Evolutionary conservation across 257 asterid genomes (phyloP).

Genomic region (Capsicum baccatum): DNA sequence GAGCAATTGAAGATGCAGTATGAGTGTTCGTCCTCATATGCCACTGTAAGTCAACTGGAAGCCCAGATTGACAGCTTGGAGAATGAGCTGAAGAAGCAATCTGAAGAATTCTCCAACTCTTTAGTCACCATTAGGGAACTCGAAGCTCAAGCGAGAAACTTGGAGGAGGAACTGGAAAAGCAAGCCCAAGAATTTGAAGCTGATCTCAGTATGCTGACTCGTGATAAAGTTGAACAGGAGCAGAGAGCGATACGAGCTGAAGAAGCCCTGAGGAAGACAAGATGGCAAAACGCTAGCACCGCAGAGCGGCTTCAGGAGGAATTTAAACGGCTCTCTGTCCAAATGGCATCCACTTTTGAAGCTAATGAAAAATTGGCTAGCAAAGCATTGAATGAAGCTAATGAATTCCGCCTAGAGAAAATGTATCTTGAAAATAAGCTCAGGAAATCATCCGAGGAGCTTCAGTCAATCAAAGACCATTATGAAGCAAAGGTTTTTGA

Average conservation of each 20-base stretch:
- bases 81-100: slow-evolving; percentile 55
- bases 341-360: slow-evolving; percentile 80
- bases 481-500: slow-evolving; percentile 60
- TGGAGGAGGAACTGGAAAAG: slow-evolving; percentile 87
- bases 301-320: slow-evolving; percentile 91
- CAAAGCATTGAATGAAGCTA: slow-evolving; percentile 83
- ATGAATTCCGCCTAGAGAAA: slow-evolving; percentile 67
- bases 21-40: slow-evolving; percentile 73
- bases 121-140: slow-evolving; percentile 57
- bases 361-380: slow-evolving; percentile 83
- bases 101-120: slow-evolving; percentile 54
- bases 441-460: slow-evolving; percentile 62
- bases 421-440: slow-evolving; percentile 61
- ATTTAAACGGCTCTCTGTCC: slow-evolving; percentile 70
- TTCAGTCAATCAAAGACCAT: slow-evolving; percentile 40
- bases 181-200: slow-evolving; percentile 77
- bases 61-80: slow-evolving; percentile 72
- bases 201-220: slow-evolving; percentile 66
- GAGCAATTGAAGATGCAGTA: slow-evolving; percentile 90
- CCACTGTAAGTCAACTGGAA: slow-evolving; percentile 62
- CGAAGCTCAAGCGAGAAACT: slow-evolving; percentile 60
- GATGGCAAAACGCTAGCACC: slow-evolving; percentile 73
- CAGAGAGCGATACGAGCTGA: slow-evolving; percentile 91
- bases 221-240: slow-evolving; percentile 83
- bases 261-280: slow-evolving; percentile 76